Evolutionary conservation across 2,329 filamentous ascomycete species (phyloP), one percentile per base, ranked within the genome.

Genomic region (Trichophaea hybrida): DNA sequence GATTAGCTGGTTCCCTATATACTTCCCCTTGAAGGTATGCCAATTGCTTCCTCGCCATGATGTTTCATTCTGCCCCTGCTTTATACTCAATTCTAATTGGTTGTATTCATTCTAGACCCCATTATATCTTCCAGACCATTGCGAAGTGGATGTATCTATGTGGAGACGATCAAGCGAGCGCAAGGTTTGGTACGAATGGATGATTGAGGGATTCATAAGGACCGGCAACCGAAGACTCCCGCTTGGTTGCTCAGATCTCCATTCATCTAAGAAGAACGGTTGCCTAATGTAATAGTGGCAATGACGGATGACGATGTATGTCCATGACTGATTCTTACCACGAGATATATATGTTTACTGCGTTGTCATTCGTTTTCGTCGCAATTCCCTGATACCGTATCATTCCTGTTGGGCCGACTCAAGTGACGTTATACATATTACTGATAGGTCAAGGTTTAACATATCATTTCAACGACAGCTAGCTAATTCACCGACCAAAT

Each of bases 1-100:
- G 94, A 94, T 96, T 65, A 94, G 88, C 58, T 98, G 93, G 93
- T 98, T 98, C 71, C 93, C 93, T 1, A 97, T 98, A 34, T 96
- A 91, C 75, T 98, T 98, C 70, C 93, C 94, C 0, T 75, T 98
- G 12, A 94, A 93, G 82, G 89, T 90, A 76, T 69, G 80, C 71
- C 3, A 6, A 24, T 51, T 33, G 10, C 31, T 51, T 31, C 12
- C 40, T 46, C 10, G 48, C 55, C 24, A 24, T 24, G 24, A 24
- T 24, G 24, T 24, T 24, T 24, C 24, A 24, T 24, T 24, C 24
- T 24, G 24, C 24, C 24, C 24, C 24, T 24, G 24, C 24, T 17
- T 37, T 31, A 34, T 60, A 10, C 32, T 33, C 13, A 7, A 46
- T 46, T 13, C 40, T 46, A 12, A 46, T 46, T 37, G 33, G 61